These are phyloP conservation scores for Cryptococcus floricola DNA, from an alignment of 1,284 basidiomycete species.

Conservation along the genomic window DNA sequence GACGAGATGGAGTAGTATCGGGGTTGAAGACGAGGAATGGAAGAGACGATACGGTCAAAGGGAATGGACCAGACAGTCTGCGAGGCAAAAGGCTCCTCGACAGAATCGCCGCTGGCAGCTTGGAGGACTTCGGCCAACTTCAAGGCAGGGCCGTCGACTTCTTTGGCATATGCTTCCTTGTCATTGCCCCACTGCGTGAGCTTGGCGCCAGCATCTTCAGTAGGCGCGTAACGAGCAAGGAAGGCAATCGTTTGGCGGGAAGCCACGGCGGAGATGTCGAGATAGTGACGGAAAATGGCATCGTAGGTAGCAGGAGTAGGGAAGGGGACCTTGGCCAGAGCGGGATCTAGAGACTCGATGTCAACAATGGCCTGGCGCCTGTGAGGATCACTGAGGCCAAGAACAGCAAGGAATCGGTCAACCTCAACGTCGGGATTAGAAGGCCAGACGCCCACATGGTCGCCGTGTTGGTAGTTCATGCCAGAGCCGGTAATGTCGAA, in stretches of 20 bases:
- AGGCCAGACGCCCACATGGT: constrained; percentile 97
- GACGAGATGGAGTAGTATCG: constrained; percentile 99
- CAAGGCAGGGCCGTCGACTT: constrained; percentile 75
- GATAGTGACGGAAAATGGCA: constrained; percentile 91
- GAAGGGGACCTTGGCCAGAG: constrained; percentile 97
- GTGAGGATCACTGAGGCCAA: constrained; percentile 67
- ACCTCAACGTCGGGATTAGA: constrained; percentile 90
- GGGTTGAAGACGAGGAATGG: constrained; percentile 87
- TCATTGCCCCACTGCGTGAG: constrained; percentile 75
- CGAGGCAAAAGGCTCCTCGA: constrained; percentile 59
- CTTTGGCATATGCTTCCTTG: constrained; percentile 76
- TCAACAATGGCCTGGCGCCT: constrained; percentile 78
- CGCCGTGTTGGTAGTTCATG: constrained; percentile 97
- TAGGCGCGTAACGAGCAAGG: constrained; percentile 84
- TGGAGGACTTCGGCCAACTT: constrained; percentile 90
- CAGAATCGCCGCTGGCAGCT: constrained; percentile 71
- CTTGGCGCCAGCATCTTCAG: constrained; percentile 67
- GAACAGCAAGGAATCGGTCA: constrained; percentile 75
- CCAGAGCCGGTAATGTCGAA: constrained; percentile 92
- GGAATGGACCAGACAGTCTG: constrained; percentile 84
- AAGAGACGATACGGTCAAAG: constrained; percentile 92
- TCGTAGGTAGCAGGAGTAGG: constrained; percentile 93
- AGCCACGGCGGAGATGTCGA: constrained; percentile 88
- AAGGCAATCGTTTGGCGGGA: constrained; percentile 88
- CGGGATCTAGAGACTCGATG: constrained; percentile 93